A percentile compares a stretch with the other conserved stretches of the same genome.
Evolutionary conservation across 2,329 filamentous ascomycete genomes (phyloP).

Genomic region (Diaporthe capsici): DNA sequence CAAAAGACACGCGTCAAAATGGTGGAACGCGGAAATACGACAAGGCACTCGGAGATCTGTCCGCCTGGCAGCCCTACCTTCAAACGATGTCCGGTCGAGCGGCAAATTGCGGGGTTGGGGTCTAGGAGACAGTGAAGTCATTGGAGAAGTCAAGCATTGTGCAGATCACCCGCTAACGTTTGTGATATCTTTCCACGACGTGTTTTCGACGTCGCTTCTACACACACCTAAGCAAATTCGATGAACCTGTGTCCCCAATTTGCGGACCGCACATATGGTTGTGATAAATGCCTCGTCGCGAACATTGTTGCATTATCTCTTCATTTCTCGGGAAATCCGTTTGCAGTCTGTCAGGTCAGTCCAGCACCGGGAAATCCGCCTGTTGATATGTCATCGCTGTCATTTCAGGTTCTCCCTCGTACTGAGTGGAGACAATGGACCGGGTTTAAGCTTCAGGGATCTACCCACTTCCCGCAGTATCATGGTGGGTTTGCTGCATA

Average conservation of each 20-base stretch:
- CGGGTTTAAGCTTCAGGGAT: slow-evolving; percentile 21
- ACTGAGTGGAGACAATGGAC: background rate
- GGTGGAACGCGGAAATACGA: background rate
- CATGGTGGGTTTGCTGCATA: background rate
- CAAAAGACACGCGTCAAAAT: background rate
- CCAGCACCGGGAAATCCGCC: slow-evolving; percentile 2
- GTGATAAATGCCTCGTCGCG: background rate
- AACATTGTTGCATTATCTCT: background rate
- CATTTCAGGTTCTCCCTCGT: background rate
- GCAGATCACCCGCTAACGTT: background rate
- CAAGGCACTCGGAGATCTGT: slow-evolving; percentile 2
- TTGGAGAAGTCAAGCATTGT: background rate
- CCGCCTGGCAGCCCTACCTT: background rate
- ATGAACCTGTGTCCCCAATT: background rate
- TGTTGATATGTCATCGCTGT: slow-evolving; percentile 5
- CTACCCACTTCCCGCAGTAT: slow-evolving; percentile 22
- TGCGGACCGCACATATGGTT: background rate
- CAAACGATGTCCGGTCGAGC: background rate
- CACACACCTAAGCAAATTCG: background rate
- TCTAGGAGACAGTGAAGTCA: background rate
- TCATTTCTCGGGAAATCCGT: slow-evolving; percentile 1
- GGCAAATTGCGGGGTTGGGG: slow-evolving; percentile 4
- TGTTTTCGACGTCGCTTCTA: background rate
- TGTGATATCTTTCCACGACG: background rate
- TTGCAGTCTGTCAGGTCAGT: background rate